Percentiles rank a stretch among this genome's conserved stretches.
phyloP scores from a whole-genome alignment of 2,329 filamentous ascomycete species.

The Seiridium cupressi region DNA sequence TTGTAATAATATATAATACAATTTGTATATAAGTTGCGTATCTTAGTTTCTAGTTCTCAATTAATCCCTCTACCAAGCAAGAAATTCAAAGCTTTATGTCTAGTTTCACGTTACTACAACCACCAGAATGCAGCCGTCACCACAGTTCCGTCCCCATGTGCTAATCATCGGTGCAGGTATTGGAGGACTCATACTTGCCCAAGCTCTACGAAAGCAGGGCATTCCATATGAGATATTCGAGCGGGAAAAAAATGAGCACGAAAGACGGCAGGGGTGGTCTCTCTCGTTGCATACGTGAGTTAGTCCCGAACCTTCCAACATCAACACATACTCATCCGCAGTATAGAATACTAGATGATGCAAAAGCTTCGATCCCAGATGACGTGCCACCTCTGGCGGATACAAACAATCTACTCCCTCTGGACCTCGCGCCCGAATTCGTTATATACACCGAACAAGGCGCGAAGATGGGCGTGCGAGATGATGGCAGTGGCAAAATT shows the following conservation, averaged over 20 bases:
- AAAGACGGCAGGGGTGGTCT: background rate
- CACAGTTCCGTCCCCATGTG: background rate
- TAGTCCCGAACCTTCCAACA: background rate
- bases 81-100: too few relatives aligned
- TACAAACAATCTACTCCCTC: background rate
- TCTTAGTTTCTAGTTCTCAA: too few relatives aligned
- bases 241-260: background rate
- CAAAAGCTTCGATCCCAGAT: background rate
- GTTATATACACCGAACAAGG: background rate
- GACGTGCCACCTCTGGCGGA: background rate
- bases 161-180: background rate
- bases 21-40: too few relatives aligned
- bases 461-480: background rate
- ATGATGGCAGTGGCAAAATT: background rate
- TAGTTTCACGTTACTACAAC: too few relatives aligned
- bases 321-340: background rate
- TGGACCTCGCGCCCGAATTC: background rate
- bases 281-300: background rate
- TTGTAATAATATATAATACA: too few relatives aligned
- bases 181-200: background rate
- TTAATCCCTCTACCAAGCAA: too few relatives aligned
- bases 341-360: background rate
- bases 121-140: too few relatives aligned
- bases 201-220: background rate
- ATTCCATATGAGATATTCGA: background rate